phyloP scores from a whole-genome alignment of 768 basidiomycete species.

The Calocybe gangraenosa region DNA sequence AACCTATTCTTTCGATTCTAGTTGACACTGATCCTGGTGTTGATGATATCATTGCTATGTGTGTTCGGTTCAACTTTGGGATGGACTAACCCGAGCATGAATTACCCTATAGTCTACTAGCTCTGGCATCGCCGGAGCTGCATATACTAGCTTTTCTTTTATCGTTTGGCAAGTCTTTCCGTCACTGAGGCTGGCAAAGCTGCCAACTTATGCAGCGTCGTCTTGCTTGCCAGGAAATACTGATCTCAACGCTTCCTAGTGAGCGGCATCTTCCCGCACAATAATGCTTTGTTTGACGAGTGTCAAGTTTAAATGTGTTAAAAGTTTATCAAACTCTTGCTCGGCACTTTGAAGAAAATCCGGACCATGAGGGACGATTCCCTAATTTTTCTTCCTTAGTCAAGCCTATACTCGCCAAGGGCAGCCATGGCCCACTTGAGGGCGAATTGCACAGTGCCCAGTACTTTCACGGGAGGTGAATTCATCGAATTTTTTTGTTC shows the following conservation, averaged over 20 bases:
- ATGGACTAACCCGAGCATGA: neutral
- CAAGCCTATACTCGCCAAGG: slow-evolving; percentile 63
- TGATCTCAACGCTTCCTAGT: slow-evolving; percentile 59
- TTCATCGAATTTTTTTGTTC: neutral
- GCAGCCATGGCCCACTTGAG: slow-evolving; percentile 60
- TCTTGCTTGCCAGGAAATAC: slow-evolving; percentile 82
- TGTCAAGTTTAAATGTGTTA: slow-evolving; percentile 60
- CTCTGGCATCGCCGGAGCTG: slow-evolving; percentile 79
- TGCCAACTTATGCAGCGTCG: neutral
- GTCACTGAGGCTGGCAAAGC: neutral
- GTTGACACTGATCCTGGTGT: slow-evolving; percentile 88
- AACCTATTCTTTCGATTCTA: too few species aligned
- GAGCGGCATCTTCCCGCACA: slow-evolving; percentile 22
- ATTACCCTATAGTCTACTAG: slow-evolving; percentile 51
- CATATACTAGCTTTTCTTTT: slow-evolving; percentile 74
- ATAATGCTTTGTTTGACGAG: neutral
- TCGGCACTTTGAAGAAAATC: slow-evolving; percentile 50
- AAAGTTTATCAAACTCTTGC: slow-evolving; percentile 71
- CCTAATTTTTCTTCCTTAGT: slow-evolving; percentile 48
- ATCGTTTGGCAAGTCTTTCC: slow-evolving; percentile 59
- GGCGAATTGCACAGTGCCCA: slow-evolving; percentile 73
- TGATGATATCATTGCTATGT: slow-evolving; percentile 81
- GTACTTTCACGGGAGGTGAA: slow-evolving; percentile 81
- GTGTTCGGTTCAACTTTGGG: slow-evolving; percentile 18
- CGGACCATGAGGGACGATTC: slow-evolving; percentile 52